Conservation (phyloP, 371 early-diverging fungal genomes). For the Dipsacomyces acuminosporus region DNA sequence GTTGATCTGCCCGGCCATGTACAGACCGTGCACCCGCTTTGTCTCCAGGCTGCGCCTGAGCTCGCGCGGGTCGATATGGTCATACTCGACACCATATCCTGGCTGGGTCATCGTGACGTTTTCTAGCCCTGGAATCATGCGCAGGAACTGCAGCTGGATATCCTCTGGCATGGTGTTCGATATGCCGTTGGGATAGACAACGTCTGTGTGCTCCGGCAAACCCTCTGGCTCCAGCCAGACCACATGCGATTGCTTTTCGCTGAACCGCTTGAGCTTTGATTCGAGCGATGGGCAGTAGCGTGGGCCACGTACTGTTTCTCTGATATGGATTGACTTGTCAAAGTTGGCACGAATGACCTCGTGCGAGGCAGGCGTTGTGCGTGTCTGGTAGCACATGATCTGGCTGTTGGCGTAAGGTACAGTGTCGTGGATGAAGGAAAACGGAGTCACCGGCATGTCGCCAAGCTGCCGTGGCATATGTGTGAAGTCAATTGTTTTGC, state of each 20-base stretch:
- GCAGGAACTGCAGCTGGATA: constrained; percentile 63
- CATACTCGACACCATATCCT: constrained; percentile 85
- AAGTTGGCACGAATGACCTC: constrained; percentile 66
- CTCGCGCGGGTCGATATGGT: constrained; percentile 81
- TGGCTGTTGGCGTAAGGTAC: constrained; percentile 62
- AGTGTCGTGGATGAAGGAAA: constrained; percentile 65
- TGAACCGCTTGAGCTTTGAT: constrained; percentile 73
- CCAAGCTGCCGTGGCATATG: constrained; percentile 63
- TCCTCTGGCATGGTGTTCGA: constrained; percentile 81
- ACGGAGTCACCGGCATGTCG: constrained; percentile 70
- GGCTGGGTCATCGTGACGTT: constrained; percentile 70
- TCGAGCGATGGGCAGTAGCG: constrained; percentile 84
- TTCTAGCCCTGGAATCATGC: constrained; percentile 72
- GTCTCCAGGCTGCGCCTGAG: constrained; percentile 72
- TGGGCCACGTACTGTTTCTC: constrained; percentile 81
- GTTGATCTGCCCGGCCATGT: constrained; percentile 83
- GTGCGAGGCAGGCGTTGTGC: constrained; percentile 66
- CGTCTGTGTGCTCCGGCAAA: constrained; percentile 52
- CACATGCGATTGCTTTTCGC: constrained; percentile 59
- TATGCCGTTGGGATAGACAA: constrained; percentile 82
- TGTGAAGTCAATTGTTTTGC: constrained; percentile 68
- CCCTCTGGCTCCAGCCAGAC: constrained; percentile 87
- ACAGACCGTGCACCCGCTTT: constrained; percentile 69
- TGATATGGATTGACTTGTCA: constrained; percentile 74
- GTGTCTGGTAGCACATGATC: constrained; percentile 71